phyloP scores from a whole-genome alignment of 2,329 filamentous ascomycete genomes.

The Pseudovirgaria hyperparasitica region DNA sequence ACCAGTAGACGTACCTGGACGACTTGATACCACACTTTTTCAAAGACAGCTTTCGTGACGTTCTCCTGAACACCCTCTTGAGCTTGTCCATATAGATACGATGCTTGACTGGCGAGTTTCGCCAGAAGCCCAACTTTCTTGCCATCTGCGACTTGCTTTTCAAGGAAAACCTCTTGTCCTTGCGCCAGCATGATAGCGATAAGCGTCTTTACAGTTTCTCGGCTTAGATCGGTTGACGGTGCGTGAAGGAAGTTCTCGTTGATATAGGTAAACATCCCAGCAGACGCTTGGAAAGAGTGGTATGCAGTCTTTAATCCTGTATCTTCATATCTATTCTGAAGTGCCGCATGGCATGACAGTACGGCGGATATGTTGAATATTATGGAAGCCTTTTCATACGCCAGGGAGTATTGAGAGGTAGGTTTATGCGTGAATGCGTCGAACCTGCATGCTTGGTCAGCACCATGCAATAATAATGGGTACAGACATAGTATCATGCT shows the following conservation, averaged over 20 bases:
- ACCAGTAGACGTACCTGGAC: constrained; percentile 48
- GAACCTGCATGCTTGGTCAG: constrained; percentile 52
- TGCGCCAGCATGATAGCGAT: constrained; percentile 91
- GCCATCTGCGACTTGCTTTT: constrained; percentile 84
- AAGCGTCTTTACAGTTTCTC: constrained; percentile 89
- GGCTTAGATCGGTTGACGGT: constrained; percentile 86
- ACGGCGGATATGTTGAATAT: constrained; percentile 99
- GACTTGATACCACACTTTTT: constrained; percentile 82
- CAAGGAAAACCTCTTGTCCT: constrained; percentile 91
- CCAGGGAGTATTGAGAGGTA: constrained; percentile 92
- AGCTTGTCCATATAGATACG: constrained; percentile 76
- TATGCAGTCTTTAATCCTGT: constrained; percentile 90
- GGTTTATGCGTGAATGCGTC: constrained; percentile 98
- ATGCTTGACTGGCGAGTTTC: constrained; percentile 84
- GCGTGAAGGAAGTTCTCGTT: constrained; percentile 99
- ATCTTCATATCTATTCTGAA: constrained; percentile 86
- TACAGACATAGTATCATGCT: constrained; percentile 7
- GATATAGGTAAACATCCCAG: constrained; percentile 99
- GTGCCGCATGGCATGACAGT: constrained; percentile 85
- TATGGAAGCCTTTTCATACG: constrained; percentile 96
- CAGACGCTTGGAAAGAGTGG: constrained; percentile 94
- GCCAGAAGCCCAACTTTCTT: constrained; percentile 89
- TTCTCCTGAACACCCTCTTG: constrained; percentile 87
- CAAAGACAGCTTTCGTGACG: constrained; percentile 79
- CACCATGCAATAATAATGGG: background rate